Evolutionary conservation across 1,139 yeast species (phyloP).

Genomic region (Zygotorulaspora mrakii): DNA sequence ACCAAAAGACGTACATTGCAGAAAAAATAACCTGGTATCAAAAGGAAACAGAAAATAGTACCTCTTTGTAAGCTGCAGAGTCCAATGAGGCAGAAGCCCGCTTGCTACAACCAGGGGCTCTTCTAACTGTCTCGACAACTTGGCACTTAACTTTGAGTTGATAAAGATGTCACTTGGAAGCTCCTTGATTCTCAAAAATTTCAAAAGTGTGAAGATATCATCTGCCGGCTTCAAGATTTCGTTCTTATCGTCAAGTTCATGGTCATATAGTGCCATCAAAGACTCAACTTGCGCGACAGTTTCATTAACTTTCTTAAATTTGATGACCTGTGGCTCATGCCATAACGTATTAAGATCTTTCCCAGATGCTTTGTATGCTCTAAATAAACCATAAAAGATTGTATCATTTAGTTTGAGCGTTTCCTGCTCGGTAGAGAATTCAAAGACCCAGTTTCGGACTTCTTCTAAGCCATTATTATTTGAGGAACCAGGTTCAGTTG

Average conservation of each 20-base stretch:
- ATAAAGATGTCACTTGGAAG: conserved; percentile 51
- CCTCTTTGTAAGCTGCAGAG: conserved; percentile 62
- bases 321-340: conserved; percentile 53
- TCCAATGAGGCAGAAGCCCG: conserved; percentile 86
- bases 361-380: conserved; percentile 44
- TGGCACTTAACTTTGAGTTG: conserved; percentile 82
- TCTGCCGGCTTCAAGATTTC: conserved; percentile 44
- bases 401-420: conserved; percentile 67
- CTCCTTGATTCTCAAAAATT: conserved; percentile 42
- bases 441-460: conserved; percentile 45
- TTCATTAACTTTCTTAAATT: conserved; percentile 41
- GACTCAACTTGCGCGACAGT: conserved; percentile 22
- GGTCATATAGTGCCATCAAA: conserved; percentile 31
- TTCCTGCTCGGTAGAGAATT: conserved; percentile 61
- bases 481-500: conserved; percentile 8
- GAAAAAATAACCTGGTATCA: conserved; percentile 70
- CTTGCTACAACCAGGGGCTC: conserved; percentile 88
- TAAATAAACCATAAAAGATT: conserved; percentile 73
- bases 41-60: conserved; percentile 84
- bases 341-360: conserved; percentile 52
- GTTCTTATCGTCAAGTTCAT: conserved; percentile 38
- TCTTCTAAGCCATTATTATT: conserved; percentile 10
- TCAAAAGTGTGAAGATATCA: conserved; percentile 53
- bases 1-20: conserved; percentile 90
- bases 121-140: conserved; percentile 80